These are phyloP conservation scores for Cenchrus purpureus DNA, from an alignment of 176 grass and related monocot genomes.

Conservation along the genomic window DNA sequence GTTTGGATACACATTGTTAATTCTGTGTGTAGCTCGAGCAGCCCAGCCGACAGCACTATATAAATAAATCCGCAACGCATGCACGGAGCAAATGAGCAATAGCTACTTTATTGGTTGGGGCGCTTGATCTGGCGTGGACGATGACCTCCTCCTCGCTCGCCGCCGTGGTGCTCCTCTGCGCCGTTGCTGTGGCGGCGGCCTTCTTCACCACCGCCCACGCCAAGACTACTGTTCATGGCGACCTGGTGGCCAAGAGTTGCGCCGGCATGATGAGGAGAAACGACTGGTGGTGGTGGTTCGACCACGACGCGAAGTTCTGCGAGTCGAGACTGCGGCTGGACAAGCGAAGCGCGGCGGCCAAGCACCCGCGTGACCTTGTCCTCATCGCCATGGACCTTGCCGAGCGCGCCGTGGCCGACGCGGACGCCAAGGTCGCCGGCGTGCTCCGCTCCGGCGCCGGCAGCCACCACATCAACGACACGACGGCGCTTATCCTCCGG, in stretches of 20 bases:
- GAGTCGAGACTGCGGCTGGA: background rate
- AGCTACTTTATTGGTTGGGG: too few species aligned
- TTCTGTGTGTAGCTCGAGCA: too few species aligned
- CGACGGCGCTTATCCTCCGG: background rate
- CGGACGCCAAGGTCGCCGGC: background rate
- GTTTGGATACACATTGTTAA: too few species aligned
- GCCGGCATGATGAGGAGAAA: too few species aligned
- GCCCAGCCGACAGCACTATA: too few species aligned
- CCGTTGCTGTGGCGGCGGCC: too few species aligned
- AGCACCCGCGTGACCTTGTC: background rate
- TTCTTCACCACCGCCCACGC: background rate
- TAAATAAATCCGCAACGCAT: too few species aligned
- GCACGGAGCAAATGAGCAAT: too few species aligned
- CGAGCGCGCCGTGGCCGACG: too few species aligned
- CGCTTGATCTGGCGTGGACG: background rate
- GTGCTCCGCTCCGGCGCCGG: background rate
- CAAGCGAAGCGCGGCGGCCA: background rate
- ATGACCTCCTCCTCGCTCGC: background rate
- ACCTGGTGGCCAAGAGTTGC: conserved; percentile 8
- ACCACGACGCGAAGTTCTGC: background rate
- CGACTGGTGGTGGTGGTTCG: too few species aligned
- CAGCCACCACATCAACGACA: background rate
- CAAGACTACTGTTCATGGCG: background rate
- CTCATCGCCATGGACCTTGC: background rate
- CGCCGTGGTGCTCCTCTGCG: background rate